These are phyloP conservation scores for Ophiocordyceps camponoti-saundersi DNA, from an alignment of 2,329 filamentous ascomycete species.

Conservation along the genomic window DNA sequence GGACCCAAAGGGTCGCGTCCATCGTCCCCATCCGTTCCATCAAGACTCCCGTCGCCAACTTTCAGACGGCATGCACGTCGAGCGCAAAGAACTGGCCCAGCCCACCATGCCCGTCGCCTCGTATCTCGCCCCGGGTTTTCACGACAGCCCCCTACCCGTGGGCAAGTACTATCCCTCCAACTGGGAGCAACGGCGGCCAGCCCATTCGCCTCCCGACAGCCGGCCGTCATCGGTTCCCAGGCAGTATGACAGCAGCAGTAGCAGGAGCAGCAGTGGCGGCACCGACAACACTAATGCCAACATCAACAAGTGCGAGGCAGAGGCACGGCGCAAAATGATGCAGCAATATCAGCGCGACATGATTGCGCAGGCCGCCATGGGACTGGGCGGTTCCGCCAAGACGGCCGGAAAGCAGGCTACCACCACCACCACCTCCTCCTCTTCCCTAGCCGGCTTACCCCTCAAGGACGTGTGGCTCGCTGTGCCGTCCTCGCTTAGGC, in stretches of 20 bases:
- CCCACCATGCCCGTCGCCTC: conserved; percentile 29
- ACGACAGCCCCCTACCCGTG: conserved; percentile 30
- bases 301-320: conserved; percentile 13
- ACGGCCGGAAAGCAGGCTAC: conserved; percentile 9
- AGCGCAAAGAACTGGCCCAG: conserved; percentile 8
- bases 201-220: conserved; percentile 3
- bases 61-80: conserved; percentile 12
- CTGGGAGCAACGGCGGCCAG: conserved; percentile 25
- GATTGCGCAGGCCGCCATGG: conserved; percentile 38
- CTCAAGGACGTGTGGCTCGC: conserved; percentile 21
- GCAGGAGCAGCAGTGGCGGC: not conserved
- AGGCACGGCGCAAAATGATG: conserved; percentile 32
- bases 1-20: conserved; percentile 28
- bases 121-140: conserved; percentile 31
- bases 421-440: conserved; percentile 8
- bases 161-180: conserved; percentile 49
- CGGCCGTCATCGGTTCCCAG: not conserved
- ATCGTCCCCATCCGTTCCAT: conserved; percentile 34
- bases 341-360: conserved; percentile 45
- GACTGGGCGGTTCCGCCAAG: conserved; percentile 13
- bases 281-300: conserved; percentile 1
- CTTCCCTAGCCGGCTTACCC: conserved; percentile 17
- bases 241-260: not conserved
- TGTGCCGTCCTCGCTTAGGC: conserved; percentile 24
- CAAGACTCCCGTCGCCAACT: conserved; percentile 21